A percentile compares a stretch with the other conserved stretches of the same genome.
Evolutionary conservation across 202 grass and related monocot species (phyloP).

Genomic region (Setaria viridis): DNA sequence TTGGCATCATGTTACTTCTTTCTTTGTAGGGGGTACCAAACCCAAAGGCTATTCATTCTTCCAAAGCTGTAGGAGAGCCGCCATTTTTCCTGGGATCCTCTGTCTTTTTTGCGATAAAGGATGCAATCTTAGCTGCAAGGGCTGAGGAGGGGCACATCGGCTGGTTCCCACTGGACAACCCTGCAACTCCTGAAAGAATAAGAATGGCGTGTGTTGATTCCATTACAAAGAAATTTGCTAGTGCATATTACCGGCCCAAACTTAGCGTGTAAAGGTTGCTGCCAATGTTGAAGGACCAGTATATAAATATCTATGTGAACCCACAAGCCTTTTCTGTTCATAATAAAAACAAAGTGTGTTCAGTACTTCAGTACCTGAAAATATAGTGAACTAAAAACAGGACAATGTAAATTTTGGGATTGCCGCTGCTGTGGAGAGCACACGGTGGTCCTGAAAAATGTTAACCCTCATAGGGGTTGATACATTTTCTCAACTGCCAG

Average conservation of each 20-base stretch:
- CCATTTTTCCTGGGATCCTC: slow-evolving; percentile 82
- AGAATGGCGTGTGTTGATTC: slow-evolving; percentile 87
- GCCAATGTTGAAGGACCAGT: too few species aligned
- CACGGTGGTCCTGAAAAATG: too few species aligned
- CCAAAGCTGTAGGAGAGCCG: slow-evolving; percentile 93
- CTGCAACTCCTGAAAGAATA: slow-evolving; percentile 82
- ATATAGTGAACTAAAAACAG: too few species aligned
- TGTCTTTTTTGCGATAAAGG: slow-evolving; percentile 88
- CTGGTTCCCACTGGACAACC: slow-evolving; percentile 92
- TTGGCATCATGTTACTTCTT: background rate
- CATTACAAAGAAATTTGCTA: slow-evolving; percentile 77
- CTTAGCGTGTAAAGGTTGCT: slow-evolving; percentile 59
- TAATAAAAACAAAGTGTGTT: too few species aligned
- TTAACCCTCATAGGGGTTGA: too few species aligned
- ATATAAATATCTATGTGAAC: too few species aligned
- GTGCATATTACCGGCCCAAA: slow-evolving; percentile 71
- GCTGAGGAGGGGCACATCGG: slow-evolving; percentile 63
- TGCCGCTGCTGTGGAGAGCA: too few species aligned
- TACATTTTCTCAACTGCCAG: too few species aligned
- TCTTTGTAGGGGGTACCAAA: slow-evolving; percentile 67
- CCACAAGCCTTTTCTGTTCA: too few species aligned
- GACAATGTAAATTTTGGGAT: too few species aligned
- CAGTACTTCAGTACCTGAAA: too few species aligned
- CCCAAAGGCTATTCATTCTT: slow-evolving; percentile 82
- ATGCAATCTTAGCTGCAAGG: slow-evolving; percentile 68